Percentiles rank a stretch among this genome's conserved stretches.
Conservation (phyloP, 305 asterid species). For the Fraxinus velutina region DNA sequence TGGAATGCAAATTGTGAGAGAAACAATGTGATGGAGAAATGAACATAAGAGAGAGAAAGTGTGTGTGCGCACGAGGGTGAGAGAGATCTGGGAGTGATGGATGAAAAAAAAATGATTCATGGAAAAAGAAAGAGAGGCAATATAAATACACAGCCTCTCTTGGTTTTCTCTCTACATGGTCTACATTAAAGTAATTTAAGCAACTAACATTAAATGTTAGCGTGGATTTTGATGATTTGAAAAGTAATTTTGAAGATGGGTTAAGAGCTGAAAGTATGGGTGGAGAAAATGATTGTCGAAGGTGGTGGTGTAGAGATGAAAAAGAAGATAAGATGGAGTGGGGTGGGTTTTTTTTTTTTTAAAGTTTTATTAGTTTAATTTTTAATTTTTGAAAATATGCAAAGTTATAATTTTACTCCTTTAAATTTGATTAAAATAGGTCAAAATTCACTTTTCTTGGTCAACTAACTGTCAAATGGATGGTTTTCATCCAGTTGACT, state of each 20-base stretch:
- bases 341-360: too few relatives aligned
- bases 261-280: slow-evolving; percentile 17
- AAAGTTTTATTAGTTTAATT: too few relatives aligned
- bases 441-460: too few relatives aligned
- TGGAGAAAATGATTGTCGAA: too few relatives aligned
- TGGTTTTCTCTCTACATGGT: not conserved
- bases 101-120: slow-evolving; percentile 34
- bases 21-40: not conserved
- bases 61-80: not conserved
- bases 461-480: too few relatives aligned
- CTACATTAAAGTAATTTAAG: slow-evolving; percentile 20
- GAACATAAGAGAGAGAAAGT: too few relatives aligned
- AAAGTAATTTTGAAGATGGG: not conserved
- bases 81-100: slow-evolving; percentile 22
- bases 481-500: too few relatives aligned
- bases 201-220: slow-evolving; percentile 33
- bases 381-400: too few relatives aligned
- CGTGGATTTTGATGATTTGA: slow-evolving; percentile 13
- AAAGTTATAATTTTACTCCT: too few relatives aligned
- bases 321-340: too few relatives aligned
- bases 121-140: slow-evolving; percentile 38
- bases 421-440: too few relatives aligned
- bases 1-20: not conserved
- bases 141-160: slow-evolving; percentile 7
- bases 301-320: too few relatives aligned